Percentiles rank a stretch among this genome's conserved stretches.
These are phyloP conservation scores for Globisporangium emineosum DNA, from an alignment of 352 stramenopile species.

Conservation along the genomic window DNA sequence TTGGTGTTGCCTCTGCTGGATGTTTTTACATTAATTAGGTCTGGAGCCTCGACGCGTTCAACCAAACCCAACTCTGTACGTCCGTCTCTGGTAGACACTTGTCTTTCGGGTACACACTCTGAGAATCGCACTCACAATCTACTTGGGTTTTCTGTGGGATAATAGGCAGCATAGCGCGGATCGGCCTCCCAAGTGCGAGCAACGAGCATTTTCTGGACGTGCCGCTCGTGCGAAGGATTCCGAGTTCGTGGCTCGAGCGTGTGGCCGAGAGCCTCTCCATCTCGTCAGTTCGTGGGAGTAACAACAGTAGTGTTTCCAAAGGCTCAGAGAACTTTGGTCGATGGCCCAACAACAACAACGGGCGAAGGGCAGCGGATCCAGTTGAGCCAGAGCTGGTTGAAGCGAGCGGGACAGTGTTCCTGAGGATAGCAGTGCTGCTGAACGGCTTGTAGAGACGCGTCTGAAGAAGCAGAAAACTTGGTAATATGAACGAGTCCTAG, in stretches of 20 bases:
- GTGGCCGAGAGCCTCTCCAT: slow-evolving; percentile 21
- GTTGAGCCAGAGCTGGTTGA: not conserved
- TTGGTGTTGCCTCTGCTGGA: no score
- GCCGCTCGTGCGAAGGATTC: slow-evolving; percentile 24
- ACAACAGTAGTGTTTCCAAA: not conserved
- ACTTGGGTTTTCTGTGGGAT: not conserved
- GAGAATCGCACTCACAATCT: not conserved
- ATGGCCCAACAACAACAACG: not conserved
- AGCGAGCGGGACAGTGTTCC: slow-evolving; percentile 26
- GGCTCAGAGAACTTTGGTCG: not conserved
- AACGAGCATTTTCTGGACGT: slow-evolving; percentile 47
- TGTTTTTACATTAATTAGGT: no score
- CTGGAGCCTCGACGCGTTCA: slow-evolving; percentile 38
- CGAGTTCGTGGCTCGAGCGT: slow-evolving; percentile 17
- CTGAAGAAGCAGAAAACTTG: no score
- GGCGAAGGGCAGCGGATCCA: not conserved
- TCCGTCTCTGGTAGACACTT: not conserved
- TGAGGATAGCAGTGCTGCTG: slow-evolving; percentile 33
- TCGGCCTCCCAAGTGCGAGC: slow-evolving; percentile 30
- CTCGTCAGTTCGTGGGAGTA: not conserved
- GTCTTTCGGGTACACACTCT: not conserved
- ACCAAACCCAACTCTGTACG: slow-evolving; percentile 39
- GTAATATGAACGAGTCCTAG: no score
- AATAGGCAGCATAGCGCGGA: slow-evolving; percentile 30
- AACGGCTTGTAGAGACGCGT: slow-evolving; percentile 19